Evolutionary conservation across 192 early-diverging fungal species (phyloP).

Genomic region (Coemansia sp.): DNA sequence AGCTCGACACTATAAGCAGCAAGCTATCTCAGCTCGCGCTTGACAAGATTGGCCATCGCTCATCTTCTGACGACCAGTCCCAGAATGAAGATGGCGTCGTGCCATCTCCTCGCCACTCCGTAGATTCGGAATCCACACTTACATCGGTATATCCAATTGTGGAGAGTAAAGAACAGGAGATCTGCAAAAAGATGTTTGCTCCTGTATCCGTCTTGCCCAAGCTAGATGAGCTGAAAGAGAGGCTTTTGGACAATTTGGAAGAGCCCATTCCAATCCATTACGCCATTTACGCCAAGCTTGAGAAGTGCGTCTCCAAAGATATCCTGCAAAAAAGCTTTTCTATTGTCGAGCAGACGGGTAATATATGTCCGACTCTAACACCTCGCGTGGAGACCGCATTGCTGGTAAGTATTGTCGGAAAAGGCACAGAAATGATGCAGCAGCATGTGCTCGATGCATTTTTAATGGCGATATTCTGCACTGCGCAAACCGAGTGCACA

Average conservation of each 20-base stretch:
- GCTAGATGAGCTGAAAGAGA: neutral
- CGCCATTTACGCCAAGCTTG: conserved; percentile 13
- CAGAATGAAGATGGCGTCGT: neutral
- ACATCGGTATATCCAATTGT: neutral
- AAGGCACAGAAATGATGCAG: conserved; percentile 46
- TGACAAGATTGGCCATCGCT: neutral
- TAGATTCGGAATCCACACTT: conserved; percentile 24
- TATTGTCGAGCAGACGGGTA: conserved; percentile 43
- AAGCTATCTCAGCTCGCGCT: conserved; percentile 15
- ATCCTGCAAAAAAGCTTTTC: conserved; percentile 17
- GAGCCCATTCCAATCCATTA: conserved; percentile 40
- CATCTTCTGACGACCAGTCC: neutral
- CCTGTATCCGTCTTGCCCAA: conserved; percentile 19
- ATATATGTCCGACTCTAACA: conserved; percentile 38
- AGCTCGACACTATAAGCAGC: conserved; percentile 21
- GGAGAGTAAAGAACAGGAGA: conserved; percentile 19
- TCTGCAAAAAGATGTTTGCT: conserved; percentile 24
- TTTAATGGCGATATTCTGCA: conserved; percentile 34
- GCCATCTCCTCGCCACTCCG: neutral
- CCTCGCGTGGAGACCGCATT: conserved; percentile 36
- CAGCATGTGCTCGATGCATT: conserved; percentile 44
- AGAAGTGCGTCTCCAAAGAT: conserved; percentile 12
- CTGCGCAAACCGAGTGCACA: conserved; percentile 29
- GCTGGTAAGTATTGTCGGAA: conserved; percentile 11
- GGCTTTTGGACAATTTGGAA: conserved; percentile 4